Evolutionary conservation across 805 yeast genomes (phyloP).

Genomic region (Candida xiaguanensis): DNA sequence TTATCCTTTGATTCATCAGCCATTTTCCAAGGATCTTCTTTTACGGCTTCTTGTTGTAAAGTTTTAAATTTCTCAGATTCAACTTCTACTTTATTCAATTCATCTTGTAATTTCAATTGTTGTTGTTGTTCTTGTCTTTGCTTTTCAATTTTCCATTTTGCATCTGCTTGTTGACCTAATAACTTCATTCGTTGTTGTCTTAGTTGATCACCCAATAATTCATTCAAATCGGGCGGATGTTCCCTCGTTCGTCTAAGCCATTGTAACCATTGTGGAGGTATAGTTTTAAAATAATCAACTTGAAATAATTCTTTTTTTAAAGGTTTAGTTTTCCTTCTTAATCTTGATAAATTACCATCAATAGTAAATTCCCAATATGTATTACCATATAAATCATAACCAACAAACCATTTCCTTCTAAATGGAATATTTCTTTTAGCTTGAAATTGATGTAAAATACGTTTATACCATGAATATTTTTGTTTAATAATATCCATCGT

Average conservation of each 20-base stretch:
- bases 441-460: constrained; percentile 52
- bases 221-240: constrained; percentile 58
- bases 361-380: constrained; percentile 79
- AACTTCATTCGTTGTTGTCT: constrained; percentile 52
- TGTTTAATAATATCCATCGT: constrained; percentile 48
- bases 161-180: constrained; percentile 46
- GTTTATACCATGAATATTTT: constrained; percentile 49
- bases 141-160: constrained; percentile 38
- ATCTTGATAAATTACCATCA: constrained; percentile 48
- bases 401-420: constrained; percentile 63
- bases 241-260: constrained; percentile 70
- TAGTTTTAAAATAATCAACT: constrained; percentile 56
- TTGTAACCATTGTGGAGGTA: constrained; percentile 73
- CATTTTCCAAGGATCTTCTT: constrained; percentile 32
- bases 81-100: constrained; percentile 25
- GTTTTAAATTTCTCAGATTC: constrained; percentile 12
- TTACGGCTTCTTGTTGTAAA: constrained; percentile 1
- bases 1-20: constrained; percentile 24
- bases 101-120: constrained; percentile 24
- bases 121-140: constrained; percentile 30
- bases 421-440: constrained; percentile 65
- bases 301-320: constrained; percentile 42
- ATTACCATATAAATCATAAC: constrained; percentile 80
- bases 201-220: constrained; percentile 53
- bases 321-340: constrained; percentile 66